phyloP scores from a whole-genome alignment of 2,329 filamentous ascomycete genomes.

The Aspergillus sp. region DNA sequence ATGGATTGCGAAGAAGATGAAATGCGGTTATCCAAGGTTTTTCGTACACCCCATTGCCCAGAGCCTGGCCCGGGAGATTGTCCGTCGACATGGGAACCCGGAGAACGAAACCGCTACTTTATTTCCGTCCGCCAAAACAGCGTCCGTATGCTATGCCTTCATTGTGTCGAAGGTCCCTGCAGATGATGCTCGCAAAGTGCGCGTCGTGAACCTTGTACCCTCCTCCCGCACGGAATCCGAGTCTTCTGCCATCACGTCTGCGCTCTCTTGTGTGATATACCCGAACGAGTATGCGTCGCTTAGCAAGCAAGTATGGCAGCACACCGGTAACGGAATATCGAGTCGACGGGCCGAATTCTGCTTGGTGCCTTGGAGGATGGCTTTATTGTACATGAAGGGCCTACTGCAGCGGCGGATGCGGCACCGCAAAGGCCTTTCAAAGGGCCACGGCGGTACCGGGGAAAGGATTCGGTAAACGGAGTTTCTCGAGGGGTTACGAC shows the following conservation, averaged over 20 bases:
- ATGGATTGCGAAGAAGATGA: constrained; percentile 78
- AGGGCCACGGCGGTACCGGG: constrained; percentile 74
- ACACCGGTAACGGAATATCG: constrained; percentile 84
- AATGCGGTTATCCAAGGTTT: constrained; percentile 88
- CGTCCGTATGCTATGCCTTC: constrained; percentile 66
- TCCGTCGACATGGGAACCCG: constrained; percentile 46
- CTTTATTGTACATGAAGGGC: constrained; percentile 46
- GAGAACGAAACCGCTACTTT: constrained; percentile 62
- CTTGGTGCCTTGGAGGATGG: constrained; percentile 62
- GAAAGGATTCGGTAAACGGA: constrained; percentile 45
- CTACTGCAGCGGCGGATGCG: constrained; percentile 15
- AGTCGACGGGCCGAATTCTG: constrained; percentile 89
- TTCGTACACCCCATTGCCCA: constrained; percentile 81
- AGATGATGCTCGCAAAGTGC: constrained; percentile 40
- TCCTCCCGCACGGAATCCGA: constrained; percentile 56
- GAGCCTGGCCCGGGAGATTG: constrained; percentile 60
- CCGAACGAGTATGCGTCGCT: constrained; percentile 56
- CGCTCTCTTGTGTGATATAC: constrained; percentile 63
- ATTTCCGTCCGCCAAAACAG: constrained; percentile 63
- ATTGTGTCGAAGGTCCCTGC: constrained; percentile 40
- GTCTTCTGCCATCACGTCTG: constrained; percentile 45
- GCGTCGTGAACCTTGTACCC: constrained; percentile 45
- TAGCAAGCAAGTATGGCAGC: constrained; percentile 96
- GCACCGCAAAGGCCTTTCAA: constrained; percentile 42
- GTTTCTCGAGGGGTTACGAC: constrained; percentile 18